Base-by-base conservation (phyloP, 108 stramenopile species). In the Nitzschia putrida region DNA sequence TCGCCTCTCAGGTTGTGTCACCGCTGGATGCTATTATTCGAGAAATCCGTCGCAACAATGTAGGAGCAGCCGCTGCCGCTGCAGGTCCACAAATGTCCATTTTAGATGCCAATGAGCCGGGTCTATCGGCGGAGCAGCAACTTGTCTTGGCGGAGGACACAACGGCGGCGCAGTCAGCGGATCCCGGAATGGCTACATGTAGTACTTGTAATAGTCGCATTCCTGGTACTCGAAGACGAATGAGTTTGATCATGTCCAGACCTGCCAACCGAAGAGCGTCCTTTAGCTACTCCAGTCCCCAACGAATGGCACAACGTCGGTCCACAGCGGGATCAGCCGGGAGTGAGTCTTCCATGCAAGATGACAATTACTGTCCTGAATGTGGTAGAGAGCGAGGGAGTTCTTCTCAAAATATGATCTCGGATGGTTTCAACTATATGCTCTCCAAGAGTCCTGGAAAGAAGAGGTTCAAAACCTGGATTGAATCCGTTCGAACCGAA, bases 41-140 rank as follows among this genome's bases (percentile, higher is more conserved):
- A 40, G 71, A 78, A 22, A 55, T 83, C 43, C 68, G 72, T 60
- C 54, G 83, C 23, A 80, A 84, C 61, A 80, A 84, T 71, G 75
- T 74, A 13, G 72, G 77, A 3, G 69, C 83, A 21, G 79, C 83
- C 2, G 78, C 83, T 7, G 75, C 76, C 8, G 66, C 72, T 0
- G 53, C 79, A 50, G 78, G 72, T 52, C 72, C 69, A 9, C 51
- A 64, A 13, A 40, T 63, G 50, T 56, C 66, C 18, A 42, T 71
- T 34, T 23, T 51, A 22, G 61, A 68, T 63, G 68, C 66, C 11
- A 81, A 49, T 49, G 80, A 81, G 58, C 74, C 73, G 21, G 75
- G 73, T 69, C 61, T 61, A 24, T 68, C 80, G 39, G 66, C 73
- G 13, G 74, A 76, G 29, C 43, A 40, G 4, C 37, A 21, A n/a